A percentile compares a stretch with the other conserved stretches of the same genome.
Conservation (phyloP, 163 green algal species). For the Chlamydomonas reinhardtii region DNA sequence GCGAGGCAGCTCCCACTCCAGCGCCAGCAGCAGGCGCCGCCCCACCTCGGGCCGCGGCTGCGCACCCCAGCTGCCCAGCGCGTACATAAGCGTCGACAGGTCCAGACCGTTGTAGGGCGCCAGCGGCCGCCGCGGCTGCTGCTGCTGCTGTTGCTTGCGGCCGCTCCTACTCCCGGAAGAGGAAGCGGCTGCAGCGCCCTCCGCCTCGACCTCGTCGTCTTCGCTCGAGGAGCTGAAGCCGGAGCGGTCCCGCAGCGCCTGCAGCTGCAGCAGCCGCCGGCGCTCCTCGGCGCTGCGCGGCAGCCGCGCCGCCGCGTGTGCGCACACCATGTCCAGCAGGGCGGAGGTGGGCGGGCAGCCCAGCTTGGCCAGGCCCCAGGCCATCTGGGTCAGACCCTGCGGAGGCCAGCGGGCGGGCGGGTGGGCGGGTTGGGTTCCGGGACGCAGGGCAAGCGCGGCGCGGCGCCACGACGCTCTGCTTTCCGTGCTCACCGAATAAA, state of each 20-base stretch:
- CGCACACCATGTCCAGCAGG: background rate
- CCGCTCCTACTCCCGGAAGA: too few species aligned
- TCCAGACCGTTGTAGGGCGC: slow-evolving; percentile 14
- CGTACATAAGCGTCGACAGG: slow-evolving; percentile 23
- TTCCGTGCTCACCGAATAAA: too few species aligned
- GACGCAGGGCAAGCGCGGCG: too few species aligned
- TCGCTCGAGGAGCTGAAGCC: background rate
- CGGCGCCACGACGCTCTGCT: too few species aligned
- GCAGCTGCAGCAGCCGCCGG: background rate
- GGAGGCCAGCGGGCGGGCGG: too few species aligned
- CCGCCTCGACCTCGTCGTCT: background rate
- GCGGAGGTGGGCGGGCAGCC: background rate
- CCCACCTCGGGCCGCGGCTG: background rate
- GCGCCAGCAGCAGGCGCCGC: slow-evolving; percentile 1
- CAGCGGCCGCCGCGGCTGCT: background rate
- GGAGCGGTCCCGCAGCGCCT: too few species aligned
- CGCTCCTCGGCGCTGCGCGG: background rate
- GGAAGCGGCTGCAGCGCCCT: too few species aligned
- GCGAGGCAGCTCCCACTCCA: slow-evolving; percentile 9
- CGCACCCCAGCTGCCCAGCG: background rate
- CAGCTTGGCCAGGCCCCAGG: slow-evolving; percentile 31
- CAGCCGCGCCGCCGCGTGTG: slow-evolving; percentile 5
- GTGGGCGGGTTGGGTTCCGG: too few species aligned
- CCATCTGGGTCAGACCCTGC: slow-evolving; percentile 27
- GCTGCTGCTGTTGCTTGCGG: background rate